Base-by-base conservation (phyloP, 106 monocot species). In the Acorus calamus region DNA sequence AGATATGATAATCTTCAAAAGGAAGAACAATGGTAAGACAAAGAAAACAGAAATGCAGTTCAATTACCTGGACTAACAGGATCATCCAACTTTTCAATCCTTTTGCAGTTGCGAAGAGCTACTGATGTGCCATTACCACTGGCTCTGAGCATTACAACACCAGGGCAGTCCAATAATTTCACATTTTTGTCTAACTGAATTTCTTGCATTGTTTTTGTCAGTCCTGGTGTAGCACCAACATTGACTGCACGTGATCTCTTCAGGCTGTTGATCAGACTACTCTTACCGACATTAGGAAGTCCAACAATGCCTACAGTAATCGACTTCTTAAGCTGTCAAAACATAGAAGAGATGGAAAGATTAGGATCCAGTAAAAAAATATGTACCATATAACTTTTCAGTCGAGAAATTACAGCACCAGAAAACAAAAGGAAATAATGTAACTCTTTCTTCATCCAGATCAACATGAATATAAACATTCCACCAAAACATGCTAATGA, bases 201-300 rank as follows among this genome's bases (percentile, higher is more conserved):
- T 74, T 91, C 96, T 85, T 98, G 96, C 96, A 98, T 85, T 52
- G 96, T 85, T 73, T 79, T 84, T 65, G 91, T 98, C 57, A 98
- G 66, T 8, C 96, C 96, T 2, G 96, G 96, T 14, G 96, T 98
- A 54, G 96, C 81, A 57, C 96, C 96, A 71, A 91, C 96, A 80
- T 98, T 98, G 55, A 84, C 96, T 9, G 85, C 91, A 75, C 85
- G 91, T 41, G 91, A 82, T 76, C 96, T 85, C 72, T 98, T 98
- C 76, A 98, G 76, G 66, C 96, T 98, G 65, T 98, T 98, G n/a
- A 98, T 98, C 64, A 98, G 67, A 73, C 96, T 98, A 47, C 96
- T 98, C 73, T 98, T 98, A 7, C 96, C 96, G 49, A 98, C 96
- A 85, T 91, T 91, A 62, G 96, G 96, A 74, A 98, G 87, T 49